phyloP scores from a whole-genome alignment of 176 grass and related monocot genomes.

The Cenchrus americanus region DNA sequence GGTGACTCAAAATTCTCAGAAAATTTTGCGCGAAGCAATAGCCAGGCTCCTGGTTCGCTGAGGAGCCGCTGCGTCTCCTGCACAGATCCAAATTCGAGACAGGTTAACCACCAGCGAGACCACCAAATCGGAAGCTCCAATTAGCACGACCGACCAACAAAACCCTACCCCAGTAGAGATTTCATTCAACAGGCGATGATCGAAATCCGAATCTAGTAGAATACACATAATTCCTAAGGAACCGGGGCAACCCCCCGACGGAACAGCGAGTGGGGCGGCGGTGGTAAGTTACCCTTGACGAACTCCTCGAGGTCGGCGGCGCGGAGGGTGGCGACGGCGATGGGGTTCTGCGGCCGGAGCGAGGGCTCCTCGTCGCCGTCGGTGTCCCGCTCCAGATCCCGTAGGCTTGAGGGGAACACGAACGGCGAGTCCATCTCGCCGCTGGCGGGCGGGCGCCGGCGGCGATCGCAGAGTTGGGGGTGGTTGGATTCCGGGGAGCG shows the following conservation, averaged over 20 bases:
- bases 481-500: too few species aligned
- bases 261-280: background rate
- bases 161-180: background rate
- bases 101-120: slow-evolving; percentile 6
- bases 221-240: background rate
- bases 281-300: slow-evolving; percentile 72
- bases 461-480: too few species aligned
- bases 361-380: slow-evolving; percentile 47
- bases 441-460: slow-evolving; percentile 7
- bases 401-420: slow-evolving; percentile 72
- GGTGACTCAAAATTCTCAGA: slow-evolving; percentile 10
- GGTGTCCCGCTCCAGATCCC: slow-evolving; percentile 65
- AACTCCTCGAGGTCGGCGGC: slow-evolving; percentile 86
- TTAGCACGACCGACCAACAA: background rate
- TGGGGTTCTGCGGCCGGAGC: slow-evolving; percentile 60
- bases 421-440: slow-evolving; percentile 71
- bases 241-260: background rate
- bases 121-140: background rate
- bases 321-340: slow-evolving; percentile 65
- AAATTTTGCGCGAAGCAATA: background rate
- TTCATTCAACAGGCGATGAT: background rate
- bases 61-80: slow-evolving; percentile 95
- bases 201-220: background rate
- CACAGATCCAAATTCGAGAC: slow-evolving; percentile 49
- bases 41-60: slow-evolving; percentile 76